Evolutionary conservation across 331 rosid genomes (phyloP).

Genomic region (Quercus tomentella): DNA sequence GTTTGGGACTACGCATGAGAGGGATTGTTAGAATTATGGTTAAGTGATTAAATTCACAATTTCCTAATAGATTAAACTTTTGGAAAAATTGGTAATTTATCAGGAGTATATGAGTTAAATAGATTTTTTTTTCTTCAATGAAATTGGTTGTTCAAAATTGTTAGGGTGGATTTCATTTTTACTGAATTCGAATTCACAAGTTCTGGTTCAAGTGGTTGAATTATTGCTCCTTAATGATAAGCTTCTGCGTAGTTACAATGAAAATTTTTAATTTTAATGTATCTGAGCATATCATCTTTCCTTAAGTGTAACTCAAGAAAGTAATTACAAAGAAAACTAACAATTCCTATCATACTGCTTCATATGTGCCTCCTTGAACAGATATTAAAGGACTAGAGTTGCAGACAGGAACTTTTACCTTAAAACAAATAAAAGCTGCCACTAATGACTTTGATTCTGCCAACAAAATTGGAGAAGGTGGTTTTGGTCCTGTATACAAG

Average conservation of each 20-base stretch:
- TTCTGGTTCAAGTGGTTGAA: too few species aligned
- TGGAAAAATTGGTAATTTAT: too few species aligned
- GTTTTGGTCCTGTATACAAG: constrained; percentile 43
- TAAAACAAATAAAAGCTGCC: constrained; percentile 30
- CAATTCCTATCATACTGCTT: neutral
- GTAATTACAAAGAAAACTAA: neutral
- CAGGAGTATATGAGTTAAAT: neutral
- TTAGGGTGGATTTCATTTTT: neutral
- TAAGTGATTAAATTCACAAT: too few species aligned
- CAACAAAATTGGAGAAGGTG: constrained; percentile 39
- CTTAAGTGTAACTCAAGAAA: neutral
- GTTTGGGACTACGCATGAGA: too few species aligned
- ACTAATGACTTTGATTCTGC: constrained; percentile 21
- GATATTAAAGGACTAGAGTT: constrained; percentile 23
- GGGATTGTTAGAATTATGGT: too few species aligned
- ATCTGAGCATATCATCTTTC: neutral
- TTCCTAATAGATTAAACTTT: too few species aligned
- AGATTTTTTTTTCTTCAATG: neutral
- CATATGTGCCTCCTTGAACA: constrained; percentile 1
- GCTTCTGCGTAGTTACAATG: neutral
- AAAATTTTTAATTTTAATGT: neutral
- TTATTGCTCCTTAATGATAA: neutral
- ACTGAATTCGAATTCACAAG: neutral
- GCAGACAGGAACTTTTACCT: constrained; percentile 25
- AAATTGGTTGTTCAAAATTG: neutral